Conservation (phyloP, 2,329 filamentous ascomycete species). For the Fusarium sp. region DNA sequence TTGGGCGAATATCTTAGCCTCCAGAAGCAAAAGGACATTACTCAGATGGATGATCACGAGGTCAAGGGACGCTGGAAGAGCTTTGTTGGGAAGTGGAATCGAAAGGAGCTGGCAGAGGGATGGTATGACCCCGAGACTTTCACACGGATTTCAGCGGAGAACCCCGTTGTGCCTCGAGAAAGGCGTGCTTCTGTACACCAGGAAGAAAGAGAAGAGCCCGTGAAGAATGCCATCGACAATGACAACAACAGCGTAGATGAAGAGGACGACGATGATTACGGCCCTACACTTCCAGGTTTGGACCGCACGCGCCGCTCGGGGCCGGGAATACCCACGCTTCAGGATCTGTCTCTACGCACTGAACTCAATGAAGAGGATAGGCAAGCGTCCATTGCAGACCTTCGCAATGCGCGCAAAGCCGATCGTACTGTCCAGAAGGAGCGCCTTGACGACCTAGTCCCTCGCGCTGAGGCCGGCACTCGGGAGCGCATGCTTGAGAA, state of each 20-base stretch:
- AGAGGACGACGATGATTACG: slow-evolving; percentile 68
- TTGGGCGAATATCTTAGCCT: slow-evolving; percentile 89
- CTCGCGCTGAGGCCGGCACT: slow-evolving; percentile 85
- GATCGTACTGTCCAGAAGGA: slow-evolving; percentile 78
- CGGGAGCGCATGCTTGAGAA: slow-evolving; percentile 90
- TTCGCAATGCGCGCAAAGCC: slow-evolving; percentile 71
- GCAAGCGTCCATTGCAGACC: slow-evolving; percentile 63
- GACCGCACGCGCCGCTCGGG: slow-evolving; percentile 55
- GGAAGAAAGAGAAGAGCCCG: slow-evolving; percentile 58
- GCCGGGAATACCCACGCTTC: slow-evolving; percentile 75
- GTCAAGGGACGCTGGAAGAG: slow-evolving; percentile 91
- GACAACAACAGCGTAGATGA: slow-evolving; percentile 52
- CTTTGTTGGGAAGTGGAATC: slow-evolving; percentile 93
- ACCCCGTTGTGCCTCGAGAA: slow-evolving; percentile 17
- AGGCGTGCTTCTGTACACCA: slow-evolving; percentile 22
- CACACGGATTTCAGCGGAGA: slow-evolving; percentile 52
- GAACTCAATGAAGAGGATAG: slow-evolving; percentile 66
- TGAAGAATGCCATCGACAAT: slow-evolving; percentile 57
- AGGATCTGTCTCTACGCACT: slow-evolving; percentile 77
- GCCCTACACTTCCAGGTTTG: slow-evolving; percentile 53
- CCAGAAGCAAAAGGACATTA: slow-evolving; percentile 81
- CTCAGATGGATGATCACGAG: slow-evolving; percentile 80
- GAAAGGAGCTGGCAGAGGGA: slow-evolving; percentile 84
- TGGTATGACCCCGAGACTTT: slow-evolving; percentile 92
- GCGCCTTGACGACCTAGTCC: slow-evolving; percentile 82